Evolutionary conservation across 2,329 filamentous ascomycete species (phyloP).

Genomic region (Aspergillus piperis): DNA sequence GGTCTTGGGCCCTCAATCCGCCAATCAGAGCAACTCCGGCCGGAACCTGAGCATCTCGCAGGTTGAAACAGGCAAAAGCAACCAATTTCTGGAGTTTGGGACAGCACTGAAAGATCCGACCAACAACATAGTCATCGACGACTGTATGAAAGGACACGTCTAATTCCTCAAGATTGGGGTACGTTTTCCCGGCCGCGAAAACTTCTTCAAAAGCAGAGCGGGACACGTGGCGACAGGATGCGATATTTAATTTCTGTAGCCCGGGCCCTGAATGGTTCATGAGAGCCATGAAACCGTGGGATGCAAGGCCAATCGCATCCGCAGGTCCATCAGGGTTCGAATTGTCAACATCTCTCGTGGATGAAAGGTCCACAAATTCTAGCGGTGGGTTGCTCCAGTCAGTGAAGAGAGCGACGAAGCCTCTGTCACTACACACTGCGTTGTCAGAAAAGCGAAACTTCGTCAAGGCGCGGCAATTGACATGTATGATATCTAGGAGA

Average conservation of each 20-base stretch:
- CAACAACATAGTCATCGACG: constrained; percentile 49
- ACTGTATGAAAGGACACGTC: constrained; percentile 69
- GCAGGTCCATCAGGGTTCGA: constrained; percentile 64
- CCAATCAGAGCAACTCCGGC: constrained; percentile 62
- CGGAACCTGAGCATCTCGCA: constrained; percentile 58
- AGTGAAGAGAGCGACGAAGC: constrained; percentile 71
- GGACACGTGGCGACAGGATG: constrained; percentile 80
- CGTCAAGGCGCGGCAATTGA: constrained; percentile 64
- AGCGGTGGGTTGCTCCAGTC: constrained; percentile 75
- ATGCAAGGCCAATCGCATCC: constrained; percentile 70
- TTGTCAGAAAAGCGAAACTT: constrained; percentile 85
- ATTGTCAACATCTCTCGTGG: constrained; percentile 76
- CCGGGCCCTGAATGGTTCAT: constrained; percentile 77
- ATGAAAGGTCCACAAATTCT: constrained; percentile 70
- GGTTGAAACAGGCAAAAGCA: constrained; percentile 64
- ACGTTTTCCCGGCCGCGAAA: constrained; percentile 64
- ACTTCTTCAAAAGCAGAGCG: constrained; percentile 70
- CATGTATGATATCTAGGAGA: constrained; percentile 70
- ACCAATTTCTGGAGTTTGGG: constrained; percentile 56
- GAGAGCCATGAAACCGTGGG: constrained; percentile 72
- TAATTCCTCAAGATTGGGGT: constrained; percentile 68
- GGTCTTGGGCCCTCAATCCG: constrained; percentile 59
- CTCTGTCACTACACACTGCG: constrained; percentile 71
- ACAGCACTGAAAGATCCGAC: constrained; percentile 49
- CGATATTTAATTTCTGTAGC: constrained; percentile 71